These are phyloP conservation scores for Coemansia furcata DNA, from an alignment of 192 early-diverging fungal species.

Conservation along the genomic window DNA sequence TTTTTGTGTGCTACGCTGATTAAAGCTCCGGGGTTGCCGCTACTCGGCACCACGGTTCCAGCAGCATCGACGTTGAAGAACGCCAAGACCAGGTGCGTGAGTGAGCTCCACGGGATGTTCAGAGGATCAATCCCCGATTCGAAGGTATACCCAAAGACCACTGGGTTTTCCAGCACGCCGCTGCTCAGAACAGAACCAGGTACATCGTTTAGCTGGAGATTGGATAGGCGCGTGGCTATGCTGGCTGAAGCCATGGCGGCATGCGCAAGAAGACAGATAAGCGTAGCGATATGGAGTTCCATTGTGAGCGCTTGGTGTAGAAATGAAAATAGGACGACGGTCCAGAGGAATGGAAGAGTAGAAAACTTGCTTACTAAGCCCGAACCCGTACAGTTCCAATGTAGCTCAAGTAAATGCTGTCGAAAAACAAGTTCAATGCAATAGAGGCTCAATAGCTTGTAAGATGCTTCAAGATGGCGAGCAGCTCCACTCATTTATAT, in stretches of 20 bases:
- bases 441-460: not conserved
- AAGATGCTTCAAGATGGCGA: not conserved
- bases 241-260: not conserved
- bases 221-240: constrained; percentile 3
- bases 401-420: not conserved
- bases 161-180: constrained; percentile 28
- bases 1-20: constrained; percentile 36
- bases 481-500: not conserved
- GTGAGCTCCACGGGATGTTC: constrained; percentile 49
- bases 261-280: not conserved
- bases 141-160: constrained; percentile 45
- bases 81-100: constrained; percentile 63
- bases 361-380: not conserved
- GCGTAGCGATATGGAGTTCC: not conserved
- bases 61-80: constrained; percentile 46
- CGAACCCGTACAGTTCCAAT: not conserved
- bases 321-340: not conserved
- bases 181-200: constrained; percentile 23
- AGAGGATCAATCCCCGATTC: constrained; percentile 18
- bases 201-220: constrained; percentile 14
- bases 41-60: constrained; percentile 17
- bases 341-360: not conserved
- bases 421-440: not conserved
- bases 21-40: constrained; percentile 10
- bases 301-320: not conserved